Percentiles rank a stretch among this genome's conserved stretches.
phyloP scores from a whole-genome alignment of 2,329 filamentous ascomycete species.

The Blumeria graminis region DNA sequence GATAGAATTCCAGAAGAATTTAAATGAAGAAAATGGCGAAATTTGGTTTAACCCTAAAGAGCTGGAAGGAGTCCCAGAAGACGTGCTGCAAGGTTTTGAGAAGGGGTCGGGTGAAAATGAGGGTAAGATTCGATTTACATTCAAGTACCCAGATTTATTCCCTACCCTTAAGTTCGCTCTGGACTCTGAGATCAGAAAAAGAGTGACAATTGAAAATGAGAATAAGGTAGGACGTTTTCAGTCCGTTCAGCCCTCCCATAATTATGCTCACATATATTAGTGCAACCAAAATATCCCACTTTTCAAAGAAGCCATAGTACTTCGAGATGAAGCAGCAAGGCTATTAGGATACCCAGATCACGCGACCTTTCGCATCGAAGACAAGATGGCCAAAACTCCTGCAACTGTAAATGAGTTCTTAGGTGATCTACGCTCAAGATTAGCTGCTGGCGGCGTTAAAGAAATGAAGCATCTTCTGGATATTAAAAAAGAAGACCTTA shows the following conservation, averaged over 20 bases:
- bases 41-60: constrained; percentile 55
- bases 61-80: constrained; percentile 49
- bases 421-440: constrained; percentile 38
- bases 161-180: constrained; percentile 56
- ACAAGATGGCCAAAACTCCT: constrained; percentile 67
- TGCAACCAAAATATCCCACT: constrained; percentile 47
- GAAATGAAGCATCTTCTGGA: constrained; percentile 47
- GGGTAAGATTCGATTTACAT: constrained; percentile 49
- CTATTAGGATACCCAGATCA: constrained; percentile 57
- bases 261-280: constrained; percentile 12
- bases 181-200: constrained; percentile 41
- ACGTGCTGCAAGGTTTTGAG: constrained; percentile 40
- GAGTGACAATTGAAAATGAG: constrained; percentile 49
- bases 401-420: constrained; percentile 51
- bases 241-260: not conserved
- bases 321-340: constrained; percentile 56
- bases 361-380: constrained; percentile 50
- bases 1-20: constrained; percentile 54
- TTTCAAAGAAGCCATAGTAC: constrained; percentile 49
- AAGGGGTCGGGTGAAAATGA: constrained; percentile 50
- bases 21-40: constrained; percentile 64
- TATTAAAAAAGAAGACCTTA: constrained; percentile 47
- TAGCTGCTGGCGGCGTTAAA: constrained; percentile 43
- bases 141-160: constrained; percentile 68
- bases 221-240: constrained; percentile 35